Conservation (phyloP, 129 eudicot species). For the Flaveria trinervia region DNA sequence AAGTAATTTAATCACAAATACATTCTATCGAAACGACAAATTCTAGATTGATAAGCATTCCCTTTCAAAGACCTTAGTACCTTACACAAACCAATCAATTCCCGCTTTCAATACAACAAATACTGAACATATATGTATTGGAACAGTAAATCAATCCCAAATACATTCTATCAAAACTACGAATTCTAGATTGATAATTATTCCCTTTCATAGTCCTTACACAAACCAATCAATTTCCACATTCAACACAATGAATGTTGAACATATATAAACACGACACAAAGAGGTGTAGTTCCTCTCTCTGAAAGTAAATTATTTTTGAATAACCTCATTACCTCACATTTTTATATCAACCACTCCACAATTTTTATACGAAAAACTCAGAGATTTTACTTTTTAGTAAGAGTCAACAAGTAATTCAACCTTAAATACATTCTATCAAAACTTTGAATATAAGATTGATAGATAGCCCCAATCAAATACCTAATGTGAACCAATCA, state of each 20-base stretch:
- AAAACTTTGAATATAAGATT: not conserved
- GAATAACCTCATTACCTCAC: no score
- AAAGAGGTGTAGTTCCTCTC: no score
- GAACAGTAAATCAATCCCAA: not conserved
- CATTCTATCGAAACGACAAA: not conserved
- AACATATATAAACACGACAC: not conserved
- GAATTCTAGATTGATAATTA: not conserved
- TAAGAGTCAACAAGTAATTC: no score
- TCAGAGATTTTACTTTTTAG: no score
- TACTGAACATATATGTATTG: not conserved
- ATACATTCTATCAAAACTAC: not conserved
- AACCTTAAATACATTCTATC: not conserved
- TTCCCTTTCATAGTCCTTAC: not conserved
- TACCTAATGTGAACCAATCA: not conserved
- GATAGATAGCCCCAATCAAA: not conserved
- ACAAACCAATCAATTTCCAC: not conserved
- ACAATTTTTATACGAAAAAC: no score
- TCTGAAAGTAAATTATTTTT: no score
- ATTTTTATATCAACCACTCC: no score
- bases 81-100: not conserved
- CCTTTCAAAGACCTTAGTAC: not conserved
- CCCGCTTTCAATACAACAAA: not conserved
- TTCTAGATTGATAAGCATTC: not conserved
- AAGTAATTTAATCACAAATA: not conserved
- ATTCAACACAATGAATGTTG: not conserved